Evolutionary conservation across 176 grass and related monocot genomes (phyloP).

Genomic region (Ensete glaucum): DNA sequence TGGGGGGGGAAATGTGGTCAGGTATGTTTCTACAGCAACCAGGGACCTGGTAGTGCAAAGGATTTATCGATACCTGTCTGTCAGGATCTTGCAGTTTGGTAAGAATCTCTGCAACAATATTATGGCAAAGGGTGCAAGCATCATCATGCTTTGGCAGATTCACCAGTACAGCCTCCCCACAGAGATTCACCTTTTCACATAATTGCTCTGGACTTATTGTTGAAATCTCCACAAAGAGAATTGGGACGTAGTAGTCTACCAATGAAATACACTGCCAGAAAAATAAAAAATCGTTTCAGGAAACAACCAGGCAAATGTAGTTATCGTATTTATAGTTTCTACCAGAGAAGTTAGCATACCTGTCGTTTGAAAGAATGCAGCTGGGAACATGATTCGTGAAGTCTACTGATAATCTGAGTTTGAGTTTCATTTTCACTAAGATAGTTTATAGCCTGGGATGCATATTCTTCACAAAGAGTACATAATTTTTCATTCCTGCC

Average conservation of each 20-base stretch:
- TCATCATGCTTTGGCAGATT: slow-evolving; percentile 33
- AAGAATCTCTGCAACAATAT: slow-evolving; percentile 40
- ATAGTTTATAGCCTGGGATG: slow-evolving; percentile 47
- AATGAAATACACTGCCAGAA: slow-evolving; percentile 41
- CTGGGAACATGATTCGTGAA: slow-evolving; percentile 52
- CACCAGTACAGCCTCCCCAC: slow-evolving; percentile 18
- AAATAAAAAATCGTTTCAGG: slow-evolving; percentile 11
- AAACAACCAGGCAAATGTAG: slow-evolving; percentile 8
- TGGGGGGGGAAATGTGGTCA: no score
- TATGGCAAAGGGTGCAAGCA: slow-evolving; percentile 53
- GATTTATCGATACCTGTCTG: slow-evolving; percentile 26
- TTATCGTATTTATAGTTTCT: not conserved
- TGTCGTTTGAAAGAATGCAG: slow-evolving; percentile 37
- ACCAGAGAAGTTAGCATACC: slow-evolving; percentile 23
- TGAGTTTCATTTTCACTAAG: slow-evolving; percentile 60
- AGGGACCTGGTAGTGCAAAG: not conserved
- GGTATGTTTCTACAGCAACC: no score
- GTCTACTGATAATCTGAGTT: slow-evolving; percentile 35
- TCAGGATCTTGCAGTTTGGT: slow-evolving; percentile 51
- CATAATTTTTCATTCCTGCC: slow-evolving; percentile 16
- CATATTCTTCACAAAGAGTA: slow-evolving; percentile 52
- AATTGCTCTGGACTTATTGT: slow-evolving; percentile 58
- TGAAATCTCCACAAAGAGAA: slow-evolving; percentile 47
- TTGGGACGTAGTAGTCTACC: slow-evolving; percentile 56
- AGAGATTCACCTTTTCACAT: slow-evolving; percentile 53